Conservation (phyloP, 345 rosid species). For the Salix udensis region DNA sequence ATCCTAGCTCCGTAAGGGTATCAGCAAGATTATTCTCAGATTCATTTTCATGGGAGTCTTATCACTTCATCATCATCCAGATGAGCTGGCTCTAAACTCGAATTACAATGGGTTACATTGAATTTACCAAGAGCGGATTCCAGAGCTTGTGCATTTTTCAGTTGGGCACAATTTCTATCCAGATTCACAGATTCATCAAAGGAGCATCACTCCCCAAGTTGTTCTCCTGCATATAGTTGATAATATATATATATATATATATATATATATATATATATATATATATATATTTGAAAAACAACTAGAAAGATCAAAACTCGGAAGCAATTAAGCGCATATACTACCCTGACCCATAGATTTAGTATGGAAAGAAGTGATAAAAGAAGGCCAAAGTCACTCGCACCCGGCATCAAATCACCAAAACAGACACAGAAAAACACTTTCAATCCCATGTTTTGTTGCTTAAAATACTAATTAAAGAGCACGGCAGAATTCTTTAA, state of each 20-base stretch:
- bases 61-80: constrained; percentile 11
- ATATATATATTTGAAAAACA: neutral
- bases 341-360: neutral
- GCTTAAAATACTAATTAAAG: neutral
- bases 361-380: neutral
- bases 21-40: constrained; percentile 45
- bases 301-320: neutral
- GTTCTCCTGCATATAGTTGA: constrained; percentile 46
- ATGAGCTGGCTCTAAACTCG: constrained; percentile 15
- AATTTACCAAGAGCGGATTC: constrained; percentile 23
- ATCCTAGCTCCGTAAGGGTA: constrained; percentile 59
- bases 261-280: too few relatives aligned
- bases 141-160: constrained; percentile 36
- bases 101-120: neutral
- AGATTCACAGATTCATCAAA: constrained; percentile 81
- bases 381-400: neutral
- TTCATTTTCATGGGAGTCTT: constrained; percentile 29
- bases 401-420: neutral
- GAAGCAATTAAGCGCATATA: neutral
- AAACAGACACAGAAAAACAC: neutral
- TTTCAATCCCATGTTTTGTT: neutral
- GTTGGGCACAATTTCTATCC: constrained; percentile 59
- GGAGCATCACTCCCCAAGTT: constrained; percentile 80
- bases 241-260: neutral
- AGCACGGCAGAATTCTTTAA: neutral